A percentile compares a stretch with the other conserved stretches of the same genome.
Conservation (phyloP, 805 yeast genomes). For the Metschnikowia shivogae region DNA sequence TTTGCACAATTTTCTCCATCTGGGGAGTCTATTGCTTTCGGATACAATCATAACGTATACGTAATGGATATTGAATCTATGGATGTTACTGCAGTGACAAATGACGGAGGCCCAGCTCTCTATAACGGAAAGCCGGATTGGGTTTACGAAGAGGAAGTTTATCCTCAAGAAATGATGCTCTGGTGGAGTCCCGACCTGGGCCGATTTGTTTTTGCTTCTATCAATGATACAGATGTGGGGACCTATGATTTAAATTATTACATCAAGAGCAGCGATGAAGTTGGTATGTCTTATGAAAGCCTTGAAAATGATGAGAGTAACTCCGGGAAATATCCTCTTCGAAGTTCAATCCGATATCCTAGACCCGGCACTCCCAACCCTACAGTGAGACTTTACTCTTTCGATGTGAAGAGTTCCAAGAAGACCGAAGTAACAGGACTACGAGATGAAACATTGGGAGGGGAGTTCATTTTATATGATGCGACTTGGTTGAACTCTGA, state of each 20-base stretch:
- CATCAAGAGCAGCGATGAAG: conserved; percentile 28
- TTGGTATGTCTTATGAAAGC: conserved; percentile 12
- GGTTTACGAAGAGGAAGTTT: conserved; percentile 82
- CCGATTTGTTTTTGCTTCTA: conserved; percentile 48
- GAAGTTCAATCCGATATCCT: conserved; percentile 56
- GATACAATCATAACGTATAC: conserved; percentile 52
- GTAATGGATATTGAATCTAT: conserved; percentile 34
- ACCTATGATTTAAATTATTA: conserved; percentile 50
- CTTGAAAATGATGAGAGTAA: conserved; percentile 6
- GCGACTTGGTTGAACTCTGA: conserved; percentile 19
- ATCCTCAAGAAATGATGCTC: conserved; percentile 51
- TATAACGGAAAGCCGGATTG: conserved; percentile 75
- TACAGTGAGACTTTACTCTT: conserved; percentile 42
- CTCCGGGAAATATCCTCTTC: conserved; percentile 44
- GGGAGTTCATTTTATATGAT: conserved; percentile 20
- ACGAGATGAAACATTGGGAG: conserved; percentile 8
- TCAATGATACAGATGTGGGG: conserved; percentile 59
- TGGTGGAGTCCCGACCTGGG: conserved; percentile 75
- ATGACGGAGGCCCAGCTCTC: conserved; percentile 49
- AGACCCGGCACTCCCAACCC: conserved; percentile 71
- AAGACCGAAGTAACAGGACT: conserved; percentile 17
- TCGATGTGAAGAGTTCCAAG: conserved; percentile 23
- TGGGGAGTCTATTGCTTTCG: conserved; percentile 53
- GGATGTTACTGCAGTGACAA: conserved; percentile 34
- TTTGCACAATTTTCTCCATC: conserved; percentile 59